phyloP scores from a whole-genome alignment of 2,329 filamentous ascomycete species.

The Fusarium decemcellulare region DNA sequence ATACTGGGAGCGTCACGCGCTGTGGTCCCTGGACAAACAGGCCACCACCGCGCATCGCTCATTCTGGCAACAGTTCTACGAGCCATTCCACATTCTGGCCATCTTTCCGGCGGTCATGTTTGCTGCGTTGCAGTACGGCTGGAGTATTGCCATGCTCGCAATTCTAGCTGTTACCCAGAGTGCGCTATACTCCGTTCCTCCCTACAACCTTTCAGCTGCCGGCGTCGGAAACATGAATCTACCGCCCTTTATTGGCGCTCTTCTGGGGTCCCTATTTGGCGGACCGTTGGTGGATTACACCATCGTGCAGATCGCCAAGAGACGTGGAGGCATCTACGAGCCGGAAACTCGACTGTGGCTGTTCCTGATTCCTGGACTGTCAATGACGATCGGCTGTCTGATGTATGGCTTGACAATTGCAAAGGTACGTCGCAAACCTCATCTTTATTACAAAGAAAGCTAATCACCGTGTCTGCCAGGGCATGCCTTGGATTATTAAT shows the following conservation, averaged over 20 bases:
- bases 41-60: constrained; percentile 1
- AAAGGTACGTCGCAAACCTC: background rate
- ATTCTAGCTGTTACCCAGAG: constrained; percentile 34
- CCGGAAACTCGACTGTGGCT: constrained; percentile 38
- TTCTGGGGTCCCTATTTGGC: constrained; percentile 28
- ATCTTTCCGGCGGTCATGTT: constrained; percentile 22
- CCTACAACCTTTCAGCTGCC: constrained; percentile 31
- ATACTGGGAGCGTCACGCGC: constrained; percentile 18
- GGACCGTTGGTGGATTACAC: constrained; percentile 28
- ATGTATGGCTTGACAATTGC: constrained; percentile 40
- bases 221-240: constrained; percentile 40
- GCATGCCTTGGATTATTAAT: constrained; percentile 40
- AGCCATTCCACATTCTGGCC: constrained; percentile 19
- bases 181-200: constrained; percentile 11
- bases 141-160: constrained; percentile 35
- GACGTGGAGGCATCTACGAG: constrained; percentile 32
- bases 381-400: constrained; percentile 31
- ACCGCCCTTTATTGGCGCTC: constrained; percentile 28
- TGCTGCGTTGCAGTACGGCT: constrained; percentile 20
- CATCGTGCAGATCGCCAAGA: constrained; percentile 32
- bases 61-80: constrained; percentile 21
- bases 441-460: background rate
- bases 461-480: background rate
- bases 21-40: constrained; percentile 22
- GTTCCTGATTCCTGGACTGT: constrained; percentile 28